phyloP scores from a whole-genome alignment of 1,139 yeast species.

The Blastobotrys buckinghamii region DNA sequence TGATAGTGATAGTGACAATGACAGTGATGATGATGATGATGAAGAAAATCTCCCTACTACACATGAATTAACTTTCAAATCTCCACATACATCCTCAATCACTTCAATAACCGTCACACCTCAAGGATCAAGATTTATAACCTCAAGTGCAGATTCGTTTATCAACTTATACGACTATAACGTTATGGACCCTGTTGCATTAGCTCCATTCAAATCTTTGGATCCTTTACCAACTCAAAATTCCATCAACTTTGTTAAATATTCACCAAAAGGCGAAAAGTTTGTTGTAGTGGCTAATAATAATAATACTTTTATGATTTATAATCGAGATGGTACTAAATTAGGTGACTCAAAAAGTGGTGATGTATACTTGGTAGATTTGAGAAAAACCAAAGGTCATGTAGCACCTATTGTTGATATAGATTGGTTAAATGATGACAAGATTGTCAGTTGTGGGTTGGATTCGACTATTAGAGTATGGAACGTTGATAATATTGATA shows the following conservation, averaged over 20 bases:
- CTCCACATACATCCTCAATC: slow-evolving; percentile 27
- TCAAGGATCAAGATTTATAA: slow-evolving; percentile 29
- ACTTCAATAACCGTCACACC: slow-evolving; percentile 30
- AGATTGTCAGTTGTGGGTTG: slow-evolving; percentile 30
- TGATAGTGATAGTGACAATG: slow-evolving; percentile 15
- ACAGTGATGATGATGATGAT: slow-evolving; percentile 22
- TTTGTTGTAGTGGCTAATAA: slow-evolving; percentile 27
- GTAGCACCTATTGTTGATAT: slow-evolving; percentile 32
- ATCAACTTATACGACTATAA: slow-evolving; percentile 34
- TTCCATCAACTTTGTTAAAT: slow-evolving; percentile 25
- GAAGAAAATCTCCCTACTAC: slow-evolving; percentile 29
- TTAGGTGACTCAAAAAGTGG: slow-evolving; percentile 31
- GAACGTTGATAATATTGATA: slow-evolving; percentile 27
- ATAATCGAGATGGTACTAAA: slow-evolving; percentile 26
- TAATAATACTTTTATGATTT: slow-evolving; percentile 25
- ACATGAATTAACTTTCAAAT: slow-evolving; percentile 28
- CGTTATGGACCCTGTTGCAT: slow-evolving; percentile 30
- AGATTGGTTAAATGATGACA: slow-evolving; percentile 26
- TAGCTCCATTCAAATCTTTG: slow-evolving; percentile 27
- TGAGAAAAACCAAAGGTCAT: slow-evolving; percentile 37
- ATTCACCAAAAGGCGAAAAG: slow-evolving; percentile 23
- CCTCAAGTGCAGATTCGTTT: slow-evolving; percentile 30
- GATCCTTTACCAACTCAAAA: slow-evolving; percentile 30
- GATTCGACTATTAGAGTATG: slow-evolving; percentile 37
- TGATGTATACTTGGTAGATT: slow-evolving; percentile 36